These are phyloP conservation scores for Digitaria exilis DNA, from an alignment of 202 grass and related monocot species.

Conservation along the genomic window DNA sequence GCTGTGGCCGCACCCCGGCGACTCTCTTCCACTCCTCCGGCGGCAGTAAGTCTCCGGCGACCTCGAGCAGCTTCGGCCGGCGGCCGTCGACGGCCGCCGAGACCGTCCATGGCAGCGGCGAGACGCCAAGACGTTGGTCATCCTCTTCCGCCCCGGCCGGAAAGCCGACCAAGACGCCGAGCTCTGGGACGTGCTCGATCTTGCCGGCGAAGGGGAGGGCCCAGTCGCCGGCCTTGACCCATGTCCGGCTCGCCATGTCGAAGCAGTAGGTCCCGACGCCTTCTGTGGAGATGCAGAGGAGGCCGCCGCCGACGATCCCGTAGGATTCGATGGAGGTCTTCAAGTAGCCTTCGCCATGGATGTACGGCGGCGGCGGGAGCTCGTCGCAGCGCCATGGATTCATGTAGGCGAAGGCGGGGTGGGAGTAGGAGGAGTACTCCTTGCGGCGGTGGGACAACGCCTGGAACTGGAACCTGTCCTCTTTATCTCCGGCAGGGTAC, in stretches of 20 bases:
- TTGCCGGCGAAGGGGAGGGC: neutral
- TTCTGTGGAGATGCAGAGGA: neutral
- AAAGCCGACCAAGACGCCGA: neutral
- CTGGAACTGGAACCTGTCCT: neutral
- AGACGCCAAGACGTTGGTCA: neutral
- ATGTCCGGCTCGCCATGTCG: neutral
- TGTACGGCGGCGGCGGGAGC: too few relatives aligned
- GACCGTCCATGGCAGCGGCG: too few relatives aligned
- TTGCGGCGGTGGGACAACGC: neutral
- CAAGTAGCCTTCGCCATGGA: too few relatives aligned
- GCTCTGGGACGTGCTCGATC: neutral
- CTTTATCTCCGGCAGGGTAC: neutral
- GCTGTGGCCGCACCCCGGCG: neutral
- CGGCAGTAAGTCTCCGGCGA: too few relatives aligned
- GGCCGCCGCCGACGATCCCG: neutral
- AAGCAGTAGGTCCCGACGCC: neutral
- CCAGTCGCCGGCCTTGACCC: neutral
- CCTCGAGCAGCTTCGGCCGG: too few relatives aligned
- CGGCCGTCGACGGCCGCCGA: too few relatives aligned
- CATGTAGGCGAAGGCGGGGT: too few relatives aligned
- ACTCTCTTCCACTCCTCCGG: neutral
- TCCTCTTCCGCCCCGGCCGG: fast-evolving
- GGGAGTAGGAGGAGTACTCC: too few relatives aligned
- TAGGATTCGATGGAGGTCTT: neutral
- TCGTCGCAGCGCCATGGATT: too few relatives aligned